phyloP scores from a whole-genome alignment of 345 rosid genomes.

The Anacardium occidentale region DNA sequence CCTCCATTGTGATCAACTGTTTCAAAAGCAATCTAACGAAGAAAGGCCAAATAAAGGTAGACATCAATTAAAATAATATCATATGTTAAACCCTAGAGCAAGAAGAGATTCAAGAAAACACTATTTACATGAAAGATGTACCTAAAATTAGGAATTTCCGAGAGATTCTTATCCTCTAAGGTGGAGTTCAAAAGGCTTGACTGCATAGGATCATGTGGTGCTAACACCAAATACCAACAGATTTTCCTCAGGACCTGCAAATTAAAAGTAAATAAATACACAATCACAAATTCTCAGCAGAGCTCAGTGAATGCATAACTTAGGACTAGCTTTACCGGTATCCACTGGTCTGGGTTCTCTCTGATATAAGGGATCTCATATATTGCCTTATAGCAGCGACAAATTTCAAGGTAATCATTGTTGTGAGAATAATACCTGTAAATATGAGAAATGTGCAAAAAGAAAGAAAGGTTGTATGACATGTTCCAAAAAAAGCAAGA shows the following conservation, averaged over 20 bases:
- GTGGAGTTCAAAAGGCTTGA: slow-evolving; percentile 78
- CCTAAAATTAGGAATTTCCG: slow-evolving; percentile 82
- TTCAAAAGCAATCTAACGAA: slow-evolving; percentile 64
- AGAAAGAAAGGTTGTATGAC: slow-evolving; percentile 5
- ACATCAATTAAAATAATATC: neutral
- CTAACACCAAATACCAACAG: slow-evolving; percentile 69
- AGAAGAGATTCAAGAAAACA: slow-evolving; percentile 3
- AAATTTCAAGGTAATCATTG: slow-evolving; percentile 86
- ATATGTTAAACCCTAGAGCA: neutral
- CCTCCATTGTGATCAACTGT: slow-evolving; percentile 95
- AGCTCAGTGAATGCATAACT: neutral
- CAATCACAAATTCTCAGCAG: slow-evolving; percentile 2
- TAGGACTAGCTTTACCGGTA: slow-evolving; percentile 48
- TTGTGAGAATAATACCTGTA: slow-evolving; percentile 74
- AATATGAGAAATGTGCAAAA: slow-evolving; percentile 7
- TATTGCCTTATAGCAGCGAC: slow-evolving; percentile 88
- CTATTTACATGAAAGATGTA: slow-evolving; percentile 21
- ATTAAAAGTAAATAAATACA: neutral
- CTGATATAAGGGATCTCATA: slow-evolving; percentile 86
- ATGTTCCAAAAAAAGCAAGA: neutral
- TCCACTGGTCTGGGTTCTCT: slow-evolving; percentile 74
- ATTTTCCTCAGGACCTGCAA: slow-evolving; percentile 71
- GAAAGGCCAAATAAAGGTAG: slow-evolving; percentile 12
- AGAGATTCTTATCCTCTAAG: slow-evolving; percentile 74
- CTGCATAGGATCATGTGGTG: slow-evolving; percentile 83